Evolutionary conservation across 1,284 basidiomycete species (phyloP), one percentile per base, ranked within the genome.

Genomic region (Pholiota adiposa): DNA sequence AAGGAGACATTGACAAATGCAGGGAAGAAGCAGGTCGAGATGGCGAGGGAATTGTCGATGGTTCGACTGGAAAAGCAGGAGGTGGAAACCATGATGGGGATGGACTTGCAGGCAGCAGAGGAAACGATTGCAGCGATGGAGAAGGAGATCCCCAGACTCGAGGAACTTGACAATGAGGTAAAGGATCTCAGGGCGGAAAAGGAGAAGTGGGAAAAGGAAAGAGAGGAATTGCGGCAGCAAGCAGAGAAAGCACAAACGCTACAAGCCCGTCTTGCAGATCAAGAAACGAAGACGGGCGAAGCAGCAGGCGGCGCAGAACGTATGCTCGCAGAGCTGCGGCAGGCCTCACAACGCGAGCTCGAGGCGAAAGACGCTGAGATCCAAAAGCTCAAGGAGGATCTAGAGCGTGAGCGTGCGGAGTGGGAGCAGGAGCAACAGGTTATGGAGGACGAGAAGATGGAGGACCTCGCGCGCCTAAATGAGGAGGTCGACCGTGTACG

Each of bases 81-180:
- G 62, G 73, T 87, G 8, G 85, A 89, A 69, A 86, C 85, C 3
- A 79, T 79, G 58, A 78, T 89, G 74, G 77, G 79, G 2, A 76
- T 87, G 73, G 88, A 92, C 60, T 72, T 90, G 36, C 86, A 89
- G 68, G 79, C 73, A 54, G 83, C 88, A 0, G 83, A 88, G 69
- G 88, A 89, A 50, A 85, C 80, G 18, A 83, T 88, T 43, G 71
- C 74, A 23, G 80, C 84, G 4, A 67, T 91, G 52, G 85, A 90
- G 68, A 77, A 79, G 67, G 88, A 93, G 66, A 70, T 88, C 29
- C 79, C 81, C 16, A 78, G 81, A 58, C 78, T 90, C 55, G 79
- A 87, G 63, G 80, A 77, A 5, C 67, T 83, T 36, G 81, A 86
- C 54, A 46, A 52, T 78, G 77, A 6, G 77, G 79, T 55, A 73